phyloP scores from a whole-genome alignment of 768 basidiomycete species.

The Podaxis sp. region DNA sequence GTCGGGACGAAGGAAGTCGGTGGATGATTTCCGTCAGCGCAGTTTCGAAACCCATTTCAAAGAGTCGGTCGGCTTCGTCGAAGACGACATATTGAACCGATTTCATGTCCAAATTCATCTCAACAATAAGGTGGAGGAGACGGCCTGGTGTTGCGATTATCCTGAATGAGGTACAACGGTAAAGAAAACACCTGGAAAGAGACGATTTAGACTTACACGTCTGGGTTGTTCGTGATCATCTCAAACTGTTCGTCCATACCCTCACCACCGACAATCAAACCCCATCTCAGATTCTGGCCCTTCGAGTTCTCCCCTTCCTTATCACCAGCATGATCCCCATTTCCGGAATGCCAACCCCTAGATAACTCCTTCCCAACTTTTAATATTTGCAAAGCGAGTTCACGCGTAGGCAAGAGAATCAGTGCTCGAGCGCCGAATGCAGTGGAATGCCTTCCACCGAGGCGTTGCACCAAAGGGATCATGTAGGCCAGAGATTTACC shows the following conservation, averaged over 20 bases:
- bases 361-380: constrained; percentile 95
- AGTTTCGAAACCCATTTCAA: constrained; percentile 96
- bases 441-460: constrained; percentile 77
- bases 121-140: constrained; percentile 92
- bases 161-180: constrained; percentile 37
- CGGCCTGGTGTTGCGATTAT: constrained; percentile 98
- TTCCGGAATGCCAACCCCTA: constrained; percentile 68
- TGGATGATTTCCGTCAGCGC: constrained; percentile 90
- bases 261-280: constrained; percentile 94
- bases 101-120: constrained; percentile 92
- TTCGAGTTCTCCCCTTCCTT: constrained; percentile 56
- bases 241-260: constrained; percentile 95
- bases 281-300: constrained; percentile 78
- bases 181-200: constrained; percentile 16
- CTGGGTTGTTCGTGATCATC: constrained; percentile 91
- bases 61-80: constrained; percentile 97
- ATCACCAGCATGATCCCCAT: constrained; percentile 75
- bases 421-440: constrained; percentile 84
- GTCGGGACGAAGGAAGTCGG: constrained; percentile 82
- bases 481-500: constrained; percentile 98
- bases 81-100: constrained; percentile 90
- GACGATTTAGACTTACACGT: constrained; percentile 65
- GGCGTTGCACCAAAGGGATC: constrained; percentile 85
- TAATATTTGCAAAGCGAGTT: constrained; percentile 90
- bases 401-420: constrained; percentile 89